phyloP scores from a whole-genome alignment of 495 filamentous ascomycete genomes.

The Neurospora tetraspora region DNA sequence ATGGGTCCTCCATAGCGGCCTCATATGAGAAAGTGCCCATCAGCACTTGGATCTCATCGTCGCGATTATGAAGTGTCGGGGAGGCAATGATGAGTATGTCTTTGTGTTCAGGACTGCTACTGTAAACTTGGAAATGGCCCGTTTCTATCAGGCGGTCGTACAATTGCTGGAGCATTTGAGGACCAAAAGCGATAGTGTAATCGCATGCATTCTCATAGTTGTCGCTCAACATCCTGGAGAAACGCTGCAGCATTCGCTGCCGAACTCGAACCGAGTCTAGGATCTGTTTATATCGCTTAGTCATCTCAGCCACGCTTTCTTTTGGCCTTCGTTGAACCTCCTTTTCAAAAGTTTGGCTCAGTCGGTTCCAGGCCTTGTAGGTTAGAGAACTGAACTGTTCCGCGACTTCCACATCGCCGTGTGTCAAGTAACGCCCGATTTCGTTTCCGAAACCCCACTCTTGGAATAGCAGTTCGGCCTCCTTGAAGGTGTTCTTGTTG shows the following conservation, averaged over 20 bases:
- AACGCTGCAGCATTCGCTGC: slow-evolving; percentile 68
- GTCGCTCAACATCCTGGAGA: slow-evolving; percentile 78
- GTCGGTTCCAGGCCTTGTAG: slow-evolving; percentile 74
- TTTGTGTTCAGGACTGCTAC: slow-evolving; percentile 53
- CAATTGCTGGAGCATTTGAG: slow-evolving; percentile 56
- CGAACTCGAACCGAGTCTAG: slow-evolving; percentile 91
- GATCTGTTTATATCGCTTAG: slow-evolving; percentile 89
- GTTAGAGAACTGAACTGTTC: slow-evolving; percentile 96
- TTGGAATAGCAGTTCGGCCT: slow-evolving; percentile 92
- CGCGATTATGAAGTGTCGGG: slow-evolving; percentile 60
- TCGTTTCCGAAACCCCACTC: slow-evolving; percentile 96
- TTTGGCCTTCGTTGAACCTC: slow-evolving; percentile 76
- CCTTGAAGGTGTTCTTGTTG: slow-evolving; percentile 98
- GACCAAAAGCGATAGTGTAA: slow-evolving; percentile 67
- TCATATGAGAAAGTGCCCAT: slow-evolving; percentile 82
- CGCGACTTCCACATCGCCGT: slow-evolving; percentile 94
- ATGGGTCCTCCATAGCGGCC: slow-evolving; percentile 60
- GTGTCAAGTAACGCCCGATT: slow-evolving; percentile 76
- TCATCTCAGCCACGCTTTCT: slow-evolving; percentile 79
- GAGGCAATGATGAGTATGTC: slow-evolving; percentile 80
- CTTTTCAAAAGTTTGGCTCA: slow-evolving; percentile 84
- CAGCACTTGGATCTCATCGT: slow-evolving; percentile 71
- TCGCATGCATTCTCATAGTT: slow-evolving; percentile 94
- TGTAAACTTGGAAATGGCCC: slow-evolving; percentile 77
- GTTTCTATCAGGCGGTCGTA: slow-evolving; percentile 74